A percentile compares a stretch with the other conserved stretches of the same genome.
phyloP scores from a whole-genome alignment of 176 grass and related monocot species.

The Aegilops speltoides region DNA sequence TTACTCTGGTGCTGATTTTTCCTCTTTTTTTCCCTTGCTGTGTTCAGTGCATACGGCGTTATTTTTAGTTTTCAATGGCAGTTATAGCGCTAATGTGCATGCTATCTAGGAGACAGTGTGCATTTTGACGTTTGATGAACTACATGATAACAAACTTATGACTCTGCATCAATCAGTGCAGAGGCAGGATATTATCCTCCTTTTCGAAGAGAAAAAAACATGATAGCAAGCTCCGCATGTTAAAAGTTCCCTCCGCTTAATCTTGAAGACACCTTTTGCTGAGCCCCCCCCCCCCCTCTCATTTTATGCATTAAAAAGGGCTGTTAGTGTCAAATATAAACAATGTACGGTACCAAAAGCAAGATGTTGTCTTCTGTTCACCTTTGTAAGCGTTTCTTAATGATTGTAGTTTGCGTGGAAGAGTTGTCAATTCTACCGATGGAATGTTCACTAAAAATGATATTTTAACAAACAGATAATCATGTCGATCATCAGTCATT shows the following conservation, averaged over 20 bases:
- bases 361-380: slow-evolving; percentile 5
- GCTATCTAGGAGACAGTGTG: background rate
- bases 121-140: background rate
- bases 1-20: background rate
- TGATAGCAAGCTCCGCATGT: background rate
- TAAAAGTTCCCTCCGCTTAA: background rate
- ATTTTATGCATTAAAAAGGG: background rate
- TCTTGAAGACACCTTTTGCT: background rate
- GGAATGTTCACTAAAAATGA: background rate
- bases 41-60: background rate
- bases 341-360: slow-evolving; percentile 5
- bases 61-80: background rate
- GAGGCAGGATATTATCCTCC: no score
- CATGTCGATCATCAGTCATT: slow-evolving; percentile 19
- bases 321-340: background rate
- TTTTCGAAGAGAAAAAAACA: no score
- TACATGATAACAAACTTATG: no score
- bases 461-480: background rate
- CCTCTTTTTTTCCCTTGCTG: background rate
- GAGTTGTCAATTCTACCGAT: slow-evolving; percentile 1
- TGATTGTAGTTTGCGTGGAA: slow-evolving; percentile 19
- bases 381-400: slow-evolving; percentile 5
- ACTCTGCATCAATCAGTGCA: no score
- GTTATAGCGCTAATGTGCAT: background rate
- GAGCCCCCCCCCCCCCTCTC: background rate